phyloP scores from a whole-genome alignment of 1,284 basidiomycete species.

The Ceratobasidium sp. region DNA sequence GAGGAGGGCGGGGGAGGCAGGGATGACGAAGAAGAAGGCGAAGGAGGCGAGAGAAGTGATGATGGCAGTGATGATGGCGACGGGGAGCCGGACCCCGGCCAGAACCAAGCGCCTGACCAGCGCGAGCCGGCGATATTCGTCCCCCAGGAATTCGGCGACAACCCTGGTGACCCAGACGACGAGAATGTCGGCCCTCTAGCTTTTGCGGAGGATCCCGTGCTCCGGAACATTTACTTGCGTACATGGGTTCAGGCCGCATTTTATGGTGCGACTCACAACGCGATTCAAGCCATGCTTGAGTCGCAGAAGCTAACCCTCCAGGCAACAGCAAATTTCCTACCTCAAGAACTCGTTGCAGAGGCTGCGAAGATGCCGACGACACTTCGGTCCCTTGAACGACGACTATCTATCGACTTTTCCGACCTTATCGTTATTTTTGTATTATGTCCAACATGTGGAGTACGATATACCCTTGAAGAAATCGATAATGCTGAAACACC shows the following conservation, averaged over 20 bases:
- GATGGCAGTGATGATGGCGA: too few species aligned
- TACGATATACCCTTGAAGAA: background rate
- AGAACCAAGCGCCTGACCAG: too few species aligned
- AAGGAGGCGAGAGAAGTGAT: too few species aligned
- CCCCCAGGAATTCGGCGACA: too few species aligned
- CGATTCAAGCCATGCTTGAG: background rate
- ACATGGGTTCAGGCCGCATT: constrained; percentile 8
- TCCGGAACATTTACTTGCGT: background rate
- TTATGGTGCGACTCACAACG: background rate
- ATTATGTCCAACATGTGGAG: too few species aligned
- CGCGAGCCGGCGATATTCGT: too few species aligned
- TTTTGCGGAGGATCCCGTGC: background rate
- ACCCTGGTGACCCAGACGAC: too few species aligned
- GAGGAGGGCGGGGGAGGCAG: too few species aligned
- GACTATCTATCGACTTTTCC: too few species aligned
- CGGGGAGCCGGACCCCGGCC: too few species aligned
- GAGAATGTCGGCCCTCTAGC: background rate
- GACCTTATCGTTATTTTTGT: too few species aligned
- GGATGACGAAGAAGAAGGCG: too few species aligned
- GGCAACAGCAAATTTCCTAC: background rate
- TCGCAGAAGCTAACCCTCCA: background rate
- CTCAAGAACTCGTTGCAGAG: background rate
- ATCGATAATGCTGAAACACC: background rate
- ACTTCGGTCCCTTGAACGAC: background rate
- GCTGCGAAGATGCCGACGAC: background rate